Conservation (phyloP, 2,329 filamentous ascomycete genomes). For the Orbilia quercus region DNA sequence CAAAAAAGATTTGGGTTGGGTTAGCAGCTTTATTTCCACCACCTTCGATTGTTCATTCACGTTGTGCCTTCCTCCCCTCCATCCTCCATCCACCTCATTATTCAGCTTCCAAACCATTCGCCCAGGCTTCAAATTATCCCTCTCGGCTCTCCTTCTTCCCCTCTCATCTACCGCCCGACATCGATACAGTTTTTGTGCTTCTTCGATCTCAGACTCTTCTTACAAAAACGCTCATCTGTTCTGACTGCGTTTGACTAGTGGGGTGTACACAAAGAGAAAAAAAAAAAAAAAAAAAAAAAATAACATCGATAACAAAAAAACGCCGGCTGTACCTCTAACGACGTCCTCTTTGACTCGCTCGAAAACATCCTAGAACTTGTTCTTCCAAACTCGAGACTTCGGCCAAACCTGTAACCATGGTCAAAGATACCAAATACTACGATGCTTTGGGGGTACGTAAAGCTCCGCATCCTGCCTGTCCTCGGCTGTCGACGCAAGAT, state of each 20-base stretch:
- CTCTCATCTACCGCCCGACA: constrained; percentile 28
- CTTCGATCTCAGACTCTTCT: not conserved
- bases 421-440: constrained; percentile 82
- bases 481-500: constrained; percentile 1
- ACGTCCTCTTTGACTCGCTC: constrained; percentile 36
- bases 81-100: constrained; percentile 10
- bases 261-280: constrained; percentile 19
- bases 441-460: constrained; percentile 78
- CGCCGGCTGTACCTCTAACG: constrained; percentile 3
- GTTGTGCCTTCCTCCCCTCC: not conserved
- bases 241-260: constrained; percentile 24
- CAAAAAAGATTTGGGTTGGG: constrained; percentile 13
- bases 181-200: not conserved
- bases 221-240: not conserved
- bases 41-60: constrained; percentile 39
- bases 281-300: not conserved
- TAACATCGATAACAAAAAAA: constrained; percentile 30
- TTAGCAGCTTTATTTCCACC: constrained; percentile 45
- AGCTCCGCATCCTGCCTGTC: constrained; percentile 8
- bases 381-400: constrained; percentile 12
- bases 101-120: constrained; percentile 19
- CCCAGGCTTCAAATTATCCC: not conserved
- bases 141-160: not conserved
- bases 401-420: constrained; percentile 69
- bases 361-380: constrained; percentile 4